Evolutionary conservation across 2,329 filamentous ascomycete genomes (phyloP).

Genomic region (Lasiodiplodia gonubiensis): DNA sequence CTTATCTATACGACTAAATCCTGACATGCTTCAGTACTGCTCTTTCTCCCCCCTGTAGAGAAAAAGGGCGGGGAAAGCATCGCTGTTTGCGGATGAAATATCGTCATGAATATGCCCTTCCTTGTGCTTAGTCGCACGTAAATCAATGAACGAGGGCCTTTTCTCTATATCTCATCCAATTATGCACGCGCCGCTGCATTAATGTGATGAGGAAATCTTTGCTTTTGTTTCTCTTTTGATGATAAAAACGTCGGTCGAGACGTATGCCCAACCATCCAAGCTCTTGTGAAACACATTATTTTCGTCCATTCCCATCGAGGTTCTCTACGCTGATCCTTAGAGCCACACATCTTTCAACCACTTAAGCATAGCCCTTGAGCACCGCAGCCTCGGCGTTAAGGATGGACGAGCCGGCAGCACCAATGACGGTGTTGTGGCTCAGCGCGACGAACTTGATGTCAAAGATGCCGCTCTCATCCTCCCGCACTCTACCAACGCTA

Average conservation of each 20-base stretch:
- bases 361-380: constrained; percentile 80
- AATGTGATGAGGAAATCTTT: too few relatives aligned
- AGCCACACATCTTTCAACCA: not conserved
- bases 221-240: too few relatives aligned
- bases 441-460: constrained; percentile 94
- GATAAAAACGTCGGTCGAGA: too few relatives aligned
- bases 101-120: not conserved
- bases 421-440: constrained; percentile 91
- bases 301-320: too few relatives aligned
- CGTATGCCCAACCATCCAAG: too few relatives aligned
- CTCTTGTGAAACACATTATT: too few relatives aligned
- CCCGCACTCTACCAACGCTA: constrained; percentile 83
- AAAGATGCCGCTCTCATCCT: constrained; percentile 87
- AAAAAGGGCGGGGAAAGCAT: not conserved
- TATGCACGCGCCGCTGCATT: too few relatives aligned
- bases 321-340: too few relatives aligned
- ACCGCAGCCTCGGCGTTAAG: constrained; percentile 92
- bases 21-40: not conserved
- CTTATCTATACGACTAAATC: not conserved
- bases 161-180: too few relatives aligned
- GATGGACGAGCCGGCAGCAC: constrained; percentile 94
- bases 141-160: not conserved
- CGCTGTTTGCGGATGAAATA: not conserved
- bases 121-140: not conserved
- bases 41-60: not conserved